Base-by-base conservation (phyloP, 2,329 filamentous ascomycete genomes). In the Aspergillus ochraceus region DNA sequence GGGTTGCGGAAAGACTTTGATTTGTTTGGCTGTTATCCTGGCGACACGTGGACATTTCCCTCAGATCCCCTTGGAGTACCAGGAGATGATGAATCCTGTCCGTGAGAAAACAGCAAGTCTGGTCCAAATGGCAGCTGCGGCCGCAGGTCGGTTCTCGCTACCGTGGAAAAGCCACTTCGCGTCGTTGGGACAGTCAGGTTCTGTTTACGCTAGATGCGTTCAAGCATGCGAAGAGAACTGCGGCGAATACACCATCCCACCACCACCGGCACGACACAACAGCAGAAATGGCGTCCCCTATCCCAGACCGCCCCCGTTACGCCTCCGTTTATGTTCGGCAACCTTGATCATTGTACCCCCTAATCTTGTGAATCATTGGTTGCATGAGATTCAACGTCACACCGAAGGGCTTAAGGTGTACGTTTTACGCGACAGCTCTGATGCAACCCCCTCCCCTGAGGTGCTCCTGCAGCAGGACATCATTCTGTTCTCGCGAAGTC, bases 281-380 rank as follows among this genome's bases (percentile, higher is more conserved):
- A 76, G 61, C 52, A 75, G 75, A 71, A 81, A 65, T 67, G 79
- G 59, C 74, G 82, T 56, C 73, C 78, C 52, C 26, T 73, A 55
- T 69, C 75, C 64, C 54, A 78, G 53, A 63, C 76, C 58, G 66
- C 79, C 54, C 72, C 76, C 71, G 73, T 79, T 72, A 47, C 66
- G 64, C 12, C 77, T 96, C 3, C 84, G 80, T 26, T 78, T 95
- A 8, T 90, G 88, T 61, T 82, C 85, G 29, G 84, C 85, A 0
- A 96, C 89, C 0, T 78, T 98, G 3, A 80, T 97, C 19, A 84
- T 97, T 30, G 91, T 93, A 0, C 94, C 94, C 0, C 82, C 87
- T 14, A 97, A 97, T 70, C 80, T 97, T 24, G 80, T 96, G 3
- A 83, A 88, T 55, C 94, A 98, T 72, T 97, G 94, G 94, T 80